These are phyloP conservation scores for Quercus agrifolia DNA, from an alignment of 306 rosid genomes.

Conservation along the genomic window DNA sequence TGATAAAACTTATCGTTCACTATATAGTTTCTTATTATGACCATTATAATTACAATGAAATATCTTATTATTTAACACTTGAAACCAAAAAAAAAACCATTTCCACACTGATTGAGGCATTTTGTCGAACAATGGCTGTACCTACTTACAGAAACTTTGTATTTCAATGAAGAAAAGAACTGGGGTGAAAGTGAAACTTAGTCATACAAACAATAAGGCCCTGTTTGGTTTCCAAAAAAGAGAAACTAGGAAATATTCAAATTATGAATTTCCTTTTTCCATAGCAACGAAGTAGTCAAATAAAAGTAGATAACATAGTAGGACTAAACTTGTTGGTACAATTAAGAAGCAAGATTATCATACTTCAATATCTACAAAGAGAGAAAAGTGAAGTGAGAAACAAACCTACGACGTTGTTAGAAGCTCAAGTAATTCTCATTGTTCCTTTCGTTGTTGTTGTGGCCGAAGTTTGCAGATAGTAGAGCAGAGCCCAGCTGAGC, in stretches of 20 bases:
- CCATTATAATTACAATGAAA: too few relatives aligned
- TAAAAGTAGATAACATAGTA: background rate
- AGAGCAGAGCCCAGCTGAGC: background rate
- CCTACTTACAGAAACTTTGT: background rate
- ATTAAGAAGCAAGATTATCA: background rate
- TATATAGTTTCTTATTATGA: background rate
- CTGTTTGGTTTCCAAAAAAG: background rate
- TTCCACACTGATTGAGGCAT: background rate
- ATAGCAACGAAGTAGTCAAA: background rate
- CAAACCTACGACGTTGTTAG: background rate
- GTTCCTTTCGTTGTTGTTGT: background rate
- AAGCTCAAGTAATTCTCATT: background rate
- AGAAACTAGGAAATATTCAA: background rate
- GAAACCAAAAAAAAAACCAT: background rate
- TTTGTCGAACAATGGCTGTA: background rate
- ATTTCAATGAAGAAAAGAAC: too few relatives aligned
- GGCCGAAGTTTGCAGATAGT: too few relatives aligned
- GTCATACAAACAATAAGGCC: background rate
- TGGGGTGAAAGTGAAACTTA: background rate
- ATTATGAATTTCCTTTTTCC: too few relatives aligned
- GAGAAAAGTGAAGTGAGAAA: background rate
- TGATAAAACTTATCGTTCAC: background rate
- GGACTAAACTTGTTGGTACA: background rate
- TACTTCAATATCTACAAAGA: background rate
- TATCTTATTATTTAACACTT: background rate